A percentile compares a stretch with the other conserved stretches of the same genome.
Evolutionary conservation across 352 stramenopile species (phyloP).

Genomic region (Phytophthora tentaculata): DNA sequence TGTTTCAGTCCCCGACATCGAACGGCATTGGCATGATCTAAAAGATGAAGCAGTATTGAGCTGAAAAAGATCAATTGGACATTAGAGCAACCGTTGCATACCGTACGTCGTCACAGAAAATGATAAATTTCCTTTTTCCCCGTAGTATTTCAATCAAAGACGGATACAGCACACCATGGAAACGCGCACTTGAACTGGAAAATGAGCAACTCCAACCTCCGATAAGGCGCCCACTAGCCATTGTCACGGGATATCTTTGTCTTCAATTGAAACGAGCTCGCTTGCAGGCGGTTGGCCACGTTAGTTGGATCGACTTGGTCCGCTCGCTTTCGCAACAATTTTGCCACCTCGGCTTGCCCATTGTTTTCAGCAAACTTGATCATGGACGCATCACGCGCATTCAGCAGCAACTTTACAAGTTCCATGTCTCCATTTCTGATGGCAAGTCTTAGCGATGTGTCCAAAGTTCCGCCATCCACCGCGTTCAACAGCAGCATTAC

Average conservation of each 20-base stretch:
- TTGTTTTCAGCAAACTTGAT: neutral
- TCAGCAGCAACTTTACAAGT: neutral
- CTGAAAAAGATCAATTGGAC: neutral
- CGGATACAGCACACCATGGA: too few species aligned
- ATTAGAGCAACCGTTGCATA: neutral
- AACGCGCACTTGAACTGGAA: too few species aligned
- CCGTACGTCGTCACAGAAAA: too few species aligned
- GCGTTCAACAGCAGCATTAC: neutral
- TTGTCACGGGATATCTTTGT: neutral
- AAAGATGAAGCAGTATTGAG: neutral
- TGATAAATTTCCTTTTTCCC: too few species aligned
- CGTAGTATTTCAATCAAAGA: too few species aligned
- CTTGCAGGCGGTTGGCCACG: neutral
- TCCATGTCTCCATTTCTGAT: neutral
- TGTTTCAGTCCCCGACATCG: slow-evolving; percentile 25
- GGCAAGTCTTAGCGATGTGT: neutral
- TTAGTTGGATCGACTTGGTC: neutral
- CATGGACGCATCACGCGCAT: neutral
- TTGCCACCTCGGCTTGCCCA: neutral
- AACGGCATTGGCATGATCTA: slow-evolving; percentile 32
- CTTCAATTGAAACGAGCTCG: neutral
- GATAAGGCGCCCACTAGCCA: too few species aligned
- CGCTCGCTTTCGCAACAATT: neutral
- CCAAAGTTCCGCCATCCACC: neutral
- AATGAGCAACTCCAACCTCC: too few species aligned